Percentiles rank a stretch among this genome's conserved stretches.
Conservation (phyloP, 2,329 filamentous ascomycete genomes). For the Keithomyces neogunnii region DNA sequence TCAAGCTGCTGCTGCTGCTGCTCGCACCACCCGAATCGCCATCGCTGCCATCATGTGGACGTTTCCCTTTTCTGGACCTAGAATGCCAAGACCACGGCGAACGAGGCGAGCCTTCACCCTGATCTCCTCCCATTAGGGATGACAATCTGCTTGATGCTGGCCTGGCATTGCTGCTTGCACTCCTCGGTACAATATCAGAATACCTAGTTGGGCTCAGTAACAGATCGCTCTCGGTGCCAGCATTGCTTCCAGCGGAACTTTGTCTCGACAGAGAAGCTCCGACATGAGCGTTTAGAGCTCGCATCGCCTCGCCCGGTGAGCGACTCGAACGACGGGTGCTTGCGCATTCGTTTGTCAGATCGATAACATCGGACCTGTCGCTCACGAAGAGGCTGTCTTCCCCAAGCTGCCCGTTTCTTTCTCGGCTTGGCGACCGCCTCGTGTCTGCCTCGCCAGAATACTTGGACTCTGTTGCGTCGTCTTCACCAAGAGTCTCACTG, state of each 20-base stretch:
- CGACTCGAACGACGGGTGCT: background rate
- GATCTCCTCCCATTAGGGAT: no score
- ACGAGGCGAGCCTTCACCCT: no score
- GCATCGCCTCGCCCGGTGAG: background rate
- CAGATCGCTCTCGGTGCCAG: background rate
- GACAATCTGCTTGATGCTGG: no score
- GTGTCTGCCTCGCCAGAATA: background rate
- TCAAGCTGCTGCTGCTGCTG: no score
- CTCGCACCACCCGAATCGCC: no score
- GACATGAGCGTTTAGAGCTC: background rate
- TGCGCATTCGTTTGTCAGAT: background rate
- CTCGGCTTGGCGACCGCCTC: background rate
- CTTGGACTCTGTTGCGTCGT: background rate
- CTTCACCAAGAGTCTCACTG: background rate
- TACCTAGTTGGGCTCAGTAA: constrained; percentile 1
- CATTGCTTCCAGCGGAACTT: background rate
- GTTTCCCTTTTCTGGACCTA: no score
- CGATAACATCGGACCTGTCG: background rate
- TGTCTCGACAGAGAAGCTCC: background rate
- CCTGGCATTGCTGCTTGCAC: background rate
- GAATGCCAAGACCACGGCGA: background rate
- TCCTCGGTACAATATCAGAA: background rate
- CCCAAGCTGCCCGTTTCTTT: background rate
- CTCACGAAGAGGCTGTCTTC: constrained; percentile 3
- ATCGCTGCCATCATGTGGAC: no score